These are phyloP conservation scores for Taphrina confusa DNA, from an alignment of 1,139 yeast species.

Conservation along the genomic window DNA sequence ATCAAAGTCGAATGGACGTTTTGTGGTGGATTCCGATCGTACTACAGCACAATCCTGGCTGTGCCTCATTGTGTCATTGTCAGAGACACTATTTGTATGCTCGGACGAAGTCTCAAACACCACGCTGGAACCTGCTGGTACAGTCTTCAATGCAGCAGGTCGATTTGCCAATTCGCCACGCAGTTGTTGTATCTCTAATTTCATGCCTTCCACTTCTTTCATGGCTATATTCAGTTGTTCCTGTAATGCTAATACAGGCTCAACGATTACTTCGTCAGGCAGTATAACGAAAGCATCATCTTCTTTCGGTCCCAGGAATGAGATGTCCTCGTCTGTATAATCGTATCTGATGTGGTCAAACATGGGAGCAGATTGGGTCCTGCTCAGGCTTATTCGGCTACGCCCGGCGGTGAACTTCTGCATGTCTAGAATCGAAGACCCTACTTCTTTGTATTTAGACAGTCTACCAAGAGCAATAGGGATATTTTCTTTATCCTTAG, in stretches of 20 bases:
- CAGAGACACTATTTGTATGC: neutral
- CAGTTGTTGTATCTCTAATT: constrained; percentile 1
- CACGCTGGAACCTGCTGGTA: neutral
- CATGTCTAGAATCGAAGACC: no score
- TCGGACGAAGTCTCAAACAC: no score
- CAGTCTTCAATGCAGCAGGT: neutral
- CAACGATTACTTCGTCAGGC: neutral
- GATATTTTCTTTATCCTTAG: no score
- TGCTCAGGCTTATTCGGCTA: neutral
- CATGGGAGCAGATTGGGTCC: neutral
- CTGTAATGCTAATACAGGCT: neutral
- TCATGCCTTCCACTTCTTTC: neutral
- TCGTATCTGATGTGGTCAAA: neutral
- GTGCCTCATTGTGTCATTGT: no score
- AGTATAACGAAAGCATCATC: neutral
- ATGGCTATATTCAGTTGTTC: neutral
- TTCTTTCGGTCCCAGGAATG: constrained; percentile 3
- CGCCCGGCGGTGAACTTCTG: no score
- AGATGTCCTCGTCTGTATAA: neutral
- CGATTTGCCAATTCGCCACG: neutral
- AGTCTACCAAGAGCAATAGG: no score
- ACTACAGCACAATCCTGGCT: no score
- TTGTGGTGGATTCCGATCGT: no score
- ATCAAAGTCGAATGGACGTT: no score
- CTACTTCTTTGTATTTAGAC: no score